phyloP scores from a whole-genome alignment of 2,329 filamentous ascomycete species.

The Colletotrichum ledebouriae region DNA sequence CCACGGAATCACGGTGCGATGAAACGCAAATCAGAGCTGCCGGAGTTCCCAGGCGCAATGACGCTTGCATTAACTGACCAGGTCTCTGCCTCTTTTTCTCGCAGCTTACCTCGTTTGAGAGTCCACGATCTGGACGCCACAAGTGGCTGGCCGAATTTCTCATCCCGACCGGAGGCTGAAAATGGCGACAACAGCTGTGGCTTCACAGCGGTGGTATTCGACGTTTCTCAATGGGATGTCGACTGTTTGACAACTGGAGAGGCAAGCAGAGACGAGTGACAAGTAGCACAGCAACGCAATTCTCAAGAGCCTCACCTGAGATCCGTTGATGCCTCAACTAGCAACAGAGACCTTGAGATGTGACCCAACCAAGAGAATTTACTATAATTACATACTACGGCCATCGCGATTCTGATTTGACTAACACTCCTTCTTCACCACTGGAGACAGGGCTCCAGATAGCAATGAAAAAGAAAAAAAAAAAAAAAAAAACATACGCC shows the following conservation, averaged over 20 bases:
- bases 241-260: too few species aligned
- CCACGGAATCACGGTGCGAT: constrained; percentile 38
- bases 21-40: constrained; percentile 39
- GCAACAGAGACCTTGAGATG: too few species aligned
- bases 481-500: constrained; percentile 59
- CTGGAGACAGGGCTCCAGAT: constrained; percentile 59
- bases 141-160: constrained; percentile 26
- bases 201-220: too few species aligned
- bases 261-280: too few species aligned
- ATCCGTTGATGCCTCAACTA: too few species aligned
- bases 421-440: constrained; percentile 57
- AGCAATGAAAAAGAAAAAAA: constrained; percentile 70
- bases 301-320: too few species aligned
- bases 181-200: not conserved
- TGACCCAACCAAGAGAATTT: too few species aligned
- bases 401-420: too few species aligned
- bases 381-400: too few species aligned
- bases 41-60: constrained; percentile 37
- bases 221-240: too few species aligned
- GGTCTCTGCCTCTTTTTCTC: constrained; percentile 16
- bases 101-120: not conserved
- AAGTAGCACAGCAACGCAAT: too few species aligned
- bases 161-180: constrained; percentile 3
- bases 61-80: constrained; percentile 39
- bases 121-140: constrained; percentile 36